These are phyloP conservation scores for Prosopis cineraria DNA, from an alignment of 306 rosid species.

Conservation along the genomic window DNA sequence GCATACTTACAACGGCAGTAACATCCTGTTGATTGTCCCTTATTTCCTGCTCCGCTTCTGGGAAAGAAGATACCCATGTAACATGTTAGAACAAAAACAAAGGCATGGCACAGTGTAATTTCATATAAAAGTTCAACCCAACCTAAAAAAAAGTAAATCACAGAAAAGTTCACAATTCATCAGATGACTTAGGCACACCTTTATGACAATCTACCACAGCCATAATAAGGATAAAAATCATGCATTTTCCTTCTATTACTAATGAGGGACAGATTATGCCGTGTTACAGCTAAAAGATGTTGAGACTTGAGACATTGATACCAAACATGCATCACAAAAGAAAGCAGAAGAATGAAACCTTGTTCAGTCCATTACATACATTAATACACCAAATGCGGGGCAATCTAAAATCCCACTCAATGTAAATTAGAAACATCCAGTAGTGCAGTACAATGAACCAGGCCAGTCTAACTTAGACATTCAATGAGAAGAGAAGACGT, in stretches of 20 bases:
- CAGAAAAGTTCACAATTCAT: constrained; percentile 20
- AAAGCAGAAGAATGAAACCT: not conserved
- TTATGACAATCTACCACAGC: not conserved
- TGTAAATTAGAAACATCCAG: not conserved
- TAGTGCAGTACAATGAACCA: not conserved
- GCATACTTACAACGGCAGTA: constrained; percentile 55
- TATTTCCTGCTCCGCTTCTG: constrained; percentile 52
- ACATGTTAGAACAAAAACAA: constrained; percentile 8
- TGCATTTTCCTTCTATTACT: not conserved
- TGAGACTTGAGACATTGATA: not conserved
- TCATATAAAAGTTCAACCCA: constrained; percentile 3
- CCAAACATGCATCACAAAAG: constrained; percentile 1
- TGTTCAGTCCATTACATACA: not conserved
- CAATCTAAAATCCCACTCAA: not conserved
- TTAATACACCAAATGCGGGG: not conserved
- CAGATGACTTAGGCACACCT: not conserved
- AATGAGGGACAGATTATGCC: constrained; percentile 7
- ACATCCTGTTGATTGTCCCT: constrained; percentile 46
- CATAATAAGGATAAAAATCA: not conserved
- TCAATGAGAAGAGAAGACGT: not conserved
- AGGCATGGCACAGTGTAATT: not conserved
- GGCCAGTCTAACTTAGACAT: not conserved
- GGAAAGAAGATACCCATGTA: constrained; percentile 1
- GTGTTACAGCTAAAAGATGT: not conserved
- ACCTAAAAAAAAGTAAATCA: not conserved